Evolutionary conservation across 2,329 filamentous ascomycete genomes (phyloP).

Genomic region (Botryotinia convoluta): DNA sequence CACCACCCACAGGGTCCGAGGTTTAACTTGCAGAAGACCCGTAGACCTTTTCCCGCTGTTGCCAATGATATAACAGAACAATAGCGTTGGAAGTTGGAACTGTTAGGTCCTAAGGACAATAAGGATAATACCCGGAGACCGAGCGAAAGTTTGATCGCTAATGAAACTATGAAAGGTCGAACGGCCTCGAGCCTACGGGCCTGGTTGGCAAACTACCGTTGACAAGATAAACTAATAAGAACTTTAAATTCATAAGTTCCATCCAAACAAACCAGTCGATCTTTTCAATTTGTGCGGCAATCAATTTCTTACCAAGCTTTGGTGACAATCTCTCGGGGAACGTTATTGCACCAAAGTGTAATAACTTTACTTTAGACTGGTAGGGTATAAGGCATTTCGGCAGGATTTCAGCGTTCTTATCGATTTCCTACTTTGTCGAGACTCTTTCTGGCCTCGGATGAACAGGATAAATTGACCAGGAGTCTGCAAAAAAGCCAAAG

Average conservation of each 20-base stretch:
- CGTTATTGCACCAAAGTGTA: not conserved
- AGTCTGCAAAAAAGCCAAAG: not conserved
- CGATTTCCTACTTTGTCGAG: not conserved
- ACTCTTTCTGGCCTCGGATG: conserved; percentile 5
- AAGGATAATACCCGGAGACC: not conserved
- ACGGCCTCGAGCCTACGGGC: not conserved
- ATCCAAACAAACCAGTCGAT: not conserved
- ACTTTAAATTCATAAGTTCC: conserved; percentile 2
- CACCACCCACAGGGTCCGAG: not conserved
- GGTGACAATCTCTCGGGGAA: conserved; percentile 2
- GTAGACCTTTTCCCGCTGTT: conserved; percentile 3
- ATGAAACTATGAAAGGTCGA: not conserved
- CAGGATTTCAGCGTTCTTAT: not conserved
- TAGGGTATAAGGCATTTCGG: not conserved
- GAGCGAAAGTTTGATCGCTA: not conserved
- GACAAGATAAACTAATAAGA: conserved; percentile 6
- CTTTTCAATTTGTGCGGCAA: not conserved
- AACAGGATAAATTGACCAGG: not conserved
- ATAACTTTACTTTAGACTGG: not conserved
- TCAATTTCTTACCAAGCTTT: not conserved
- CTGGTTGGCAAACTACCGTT: not conserved
- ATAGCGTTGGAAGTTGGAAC: not conserved
- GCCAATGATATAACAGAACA: not conserved
- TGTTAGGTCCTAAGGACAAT: not conserved
- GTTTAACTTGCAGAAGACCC: conserved; percentile 6